Conservation (phyloP, 2,329 filamentous ascomycete species). For the Fusarium sterilihyphosum region DNA sequence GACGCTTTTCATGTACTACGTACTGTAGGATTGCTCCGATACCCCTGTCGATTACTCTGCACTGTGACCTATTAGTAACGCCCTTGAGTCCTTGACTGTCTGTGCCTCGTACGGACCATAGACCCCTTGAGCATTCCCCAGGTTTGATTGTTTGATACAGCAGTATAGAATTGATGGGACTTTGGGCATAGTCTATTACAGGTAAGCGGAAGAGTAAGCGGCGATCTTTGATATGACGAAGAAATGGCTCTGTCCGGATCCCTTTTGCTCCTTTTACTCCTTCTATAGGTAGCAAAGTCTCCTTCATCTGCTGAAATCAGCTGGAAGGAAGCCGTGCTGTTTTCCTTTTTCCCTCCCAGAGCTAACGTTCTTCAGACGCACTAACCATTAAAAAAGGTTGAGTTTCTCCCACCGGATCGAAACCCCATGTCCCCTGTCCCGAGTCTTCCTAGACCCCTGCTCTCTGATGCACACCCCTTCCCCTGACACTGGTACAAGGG, state of each 20-base stretch:
- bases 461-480: slow-evolving; percentile 26
- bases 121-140: slow-evolving; percentile 41
- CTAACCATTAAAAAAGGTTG: slow-evolving; percentile 16
- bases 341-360: slow-evolving; percentile 1
- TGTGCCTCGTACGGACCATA: slow-evolving; percentile 20
- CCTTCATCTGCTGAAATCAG: background rate
- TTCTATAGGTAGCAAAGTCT: background rate
- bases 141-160: slow-evolving; percentile 29
- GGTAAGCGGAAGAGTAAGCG: slow-evolving; percentile 17
- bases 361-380: background rate
- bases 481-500: slow-evolving; percentile 14
- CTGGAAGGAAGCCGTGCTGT: background rate
- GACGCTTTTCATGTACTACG: slow-evolving; percentile 4
- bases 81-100: slow-evolving; percentile 9
- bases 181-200: background rate
- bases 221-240: background rate
- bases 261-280: background rate
- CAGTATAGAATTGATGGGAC: background rate
- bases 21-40: slow-evolving; percentile 26
- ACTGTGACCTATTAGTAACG: slow-evolving; percentile 19
- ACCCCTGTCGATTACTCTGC: slow-evolving; percentile 32
- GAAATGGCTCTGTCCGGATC: background rate
- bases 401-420: slow-evolving; percentile 21
- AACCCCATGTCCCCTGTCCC: slow-evolving; percentile 22
- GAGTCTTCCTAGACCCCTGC: slow-evolving; percentile 22